These are phyloP conservation scores for Yamadazyma jaroonii DNA, from an alignment of 1,139 yeast genomes.

Conservation along the genomic window DNA sequence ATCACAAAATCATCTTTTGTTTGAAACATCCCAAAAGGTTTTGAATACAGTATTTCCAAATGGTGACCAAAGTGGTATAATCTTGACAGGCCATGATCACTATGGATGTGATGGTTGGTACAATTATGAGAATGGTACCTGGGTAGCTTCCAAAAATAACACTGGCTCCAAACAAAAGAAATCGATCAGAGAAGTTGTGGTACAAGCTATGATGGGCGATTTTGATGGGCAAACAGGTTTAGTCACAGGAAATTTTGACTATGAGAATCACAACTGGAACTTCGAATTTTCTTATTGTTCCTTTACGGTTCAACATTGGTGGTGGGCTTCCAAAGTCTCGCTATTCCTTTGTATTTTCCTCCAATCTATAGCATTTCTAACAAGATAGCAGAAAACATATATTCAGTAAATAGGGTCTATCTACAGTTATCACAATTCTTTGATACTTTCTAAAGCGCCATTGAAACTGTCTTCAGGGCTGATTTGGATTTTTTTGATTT, in stretches of 20 bases:
- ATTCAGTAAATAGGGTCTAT: neutral
- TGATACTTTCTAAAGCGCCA: constrained; percentile 58
- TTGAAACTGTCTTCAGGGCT: constrained; percentile 77
- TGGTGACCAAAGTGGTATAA: constrained; percentile 63
- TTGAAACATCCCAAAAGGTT: constrained; percentile 63
- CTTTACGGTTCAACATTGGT: constrained; percentile 83
- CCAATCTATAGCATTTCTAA: constrained; percentile 24
- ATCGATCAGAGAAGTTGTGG: constrained; percentile 74
- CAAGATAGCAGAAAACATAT: neutral
- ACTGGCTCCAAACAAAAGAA: constrained; percentile 17
- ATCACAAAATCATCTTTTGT: constrained; percentile 83
- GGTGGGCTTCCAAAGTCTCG: constrained; percentile 85
- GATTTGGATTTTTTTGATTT: constrained; percentile 60
- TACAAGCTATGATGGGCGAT: constrained; percentile 95
- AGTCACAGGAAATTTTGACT: constrained; percentile 62
- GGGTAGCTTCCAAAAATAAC: constrained; percentile 56
- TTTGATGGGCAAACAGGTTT: constrained; percentile 87
- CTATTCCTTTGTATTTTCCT: constrained; percentile 45
- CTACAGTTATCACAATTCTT: constrained; percentile 10
- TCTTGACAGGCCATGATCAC: constrained; percentile 94
- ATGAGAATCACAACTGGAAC: constrained; percentile 46
- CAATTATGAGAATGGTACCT: constrained; percentile 39
- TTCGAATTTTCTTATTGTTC: constrained; percentile 74
- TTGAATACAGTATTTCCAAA: constrained; percentile 67
- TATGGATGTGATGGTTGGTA: constrained; percentile 83